Base-by-base conservation (phyloP, 2,329 filamentous ascomycete genomes). In the Plectosphaerella sp. region DNA sequence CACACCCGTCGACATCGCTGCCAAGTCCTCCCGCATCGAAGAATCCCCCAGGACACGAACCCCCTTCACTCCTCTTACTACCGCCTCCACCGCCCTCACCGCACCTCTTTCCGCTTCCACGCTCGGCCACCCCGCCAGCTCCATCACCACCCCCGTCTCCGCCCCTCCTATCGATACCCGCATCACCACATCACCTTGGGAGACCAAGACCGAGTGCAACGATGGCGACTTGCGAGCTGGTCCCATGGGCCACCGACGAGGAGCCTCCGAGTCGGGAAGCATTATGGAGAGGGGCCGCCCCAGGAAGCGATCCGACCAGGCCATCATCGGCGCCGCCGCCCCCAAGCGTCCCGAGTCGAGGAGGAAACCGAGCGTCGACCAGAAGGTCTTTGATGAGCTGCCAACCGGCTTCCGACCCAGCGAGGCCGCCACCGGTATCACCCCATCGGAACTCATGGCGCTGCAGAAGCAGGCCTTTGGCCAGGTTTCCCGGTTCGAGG, bases 271-370 rank as follows among this genome's bases (percentile, higher is more conserved):
- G 51, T 75, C 78, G 0, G 78, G 73, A 12, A 77, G 77, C 54
- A 79, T 83, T 45, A 81, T 83, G 75, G 81, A 86, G 53, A 72
- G 83, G 43, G 83, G 82, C 5, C 75, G 83, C n/a, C 79, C 82
- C 1, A 75, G 77, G 52, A 84, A 81, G 65, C 72, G 79, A 50
- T 62, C 62, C 12, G 78, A 81, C 22, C 64, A 65, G 15, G 67
- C 65, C n/a, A 59, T 61, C 50, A 72, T 72, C 54, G 70, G 69
- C 28, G 66, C 65, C 8, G 28, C 11, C 11, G 62, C 62, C 2
- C 60, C 68, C 9, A 73, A 73, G 57, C 66, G 70, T 45, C 63
- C 63, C 10, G 69, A 64, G 2, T 73, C 73, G 2, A 78, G 75
- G 64, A 68, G 70, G 49, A 74, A 71, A 61, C 69, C 71, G 58